Evolutionary conservation across 805 yeast species (phyloP).

Genomic region (Starmerella apicola): DNA sequence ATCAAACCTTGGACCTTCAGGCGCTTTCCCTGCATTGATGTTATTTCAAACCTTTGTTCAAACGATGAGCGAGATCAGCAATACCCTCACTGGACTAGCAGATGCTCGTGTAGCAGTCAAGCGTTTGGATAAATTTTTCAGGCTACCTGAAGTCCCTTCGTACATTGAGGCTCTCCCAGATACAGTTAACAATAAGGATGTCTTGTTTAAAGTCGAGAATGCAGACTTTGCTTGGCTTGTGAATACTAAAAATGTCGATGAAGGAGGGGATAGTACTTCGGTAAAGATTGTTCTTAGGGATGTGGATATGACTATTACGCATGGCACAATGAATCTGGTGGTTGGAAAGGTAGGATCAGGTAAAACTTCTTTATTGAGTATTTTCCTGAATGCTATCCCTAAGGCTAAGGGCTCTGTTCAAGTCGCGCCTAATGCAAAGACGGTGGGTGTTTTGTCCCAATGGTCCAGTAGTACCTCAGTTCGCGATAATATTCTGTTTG

Average conservation of each 20-base stretch:
- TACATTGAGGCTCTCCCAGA: constrained; percentile 20
- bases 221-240: constrained; percentile 18
- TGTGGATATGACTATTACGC: constrained; percentile 18
- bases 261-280: constrained; percentile 20
- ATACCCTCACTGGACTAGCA: constrained; percentile 32
- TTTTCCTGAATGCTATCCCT: constrained; percentile 61
- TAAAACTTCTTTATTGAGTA: constrained; percentile 57
- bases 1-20: constrained; percentile 5
- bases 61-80: constrained; percentile 29
- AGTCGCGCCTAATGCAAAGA: constrained; percentile 36
- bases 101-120: constrained; percentile 28
- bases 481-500: constrained; percentile 12
- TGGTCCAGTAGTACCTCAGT: constrained; percentile 10
- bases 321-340: constrained; percentile 42
- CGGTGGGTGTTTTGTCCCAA: constrained; percentile 8
- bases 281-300: constrained; percentile 23
- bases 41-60: constrained; percentile 13
- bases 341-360: constrained; percentile 79
- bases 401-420: constrained; percentile 41
- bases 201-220: constrained; percentile 18
- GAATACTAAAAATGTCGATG: no score
- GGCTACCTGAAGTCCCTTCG: constrained; percentile 29
- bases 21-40: constrained; percentile 16
- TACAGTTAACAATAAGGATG: constrained; percentile 42
- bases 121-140: constrained; percentile 16